These are phyloP conservation scores for Penicillium carneum DNA, from an alignment of 2,329 filamentous ascomycete genomes.

Conservation along the genomic window DNA sequence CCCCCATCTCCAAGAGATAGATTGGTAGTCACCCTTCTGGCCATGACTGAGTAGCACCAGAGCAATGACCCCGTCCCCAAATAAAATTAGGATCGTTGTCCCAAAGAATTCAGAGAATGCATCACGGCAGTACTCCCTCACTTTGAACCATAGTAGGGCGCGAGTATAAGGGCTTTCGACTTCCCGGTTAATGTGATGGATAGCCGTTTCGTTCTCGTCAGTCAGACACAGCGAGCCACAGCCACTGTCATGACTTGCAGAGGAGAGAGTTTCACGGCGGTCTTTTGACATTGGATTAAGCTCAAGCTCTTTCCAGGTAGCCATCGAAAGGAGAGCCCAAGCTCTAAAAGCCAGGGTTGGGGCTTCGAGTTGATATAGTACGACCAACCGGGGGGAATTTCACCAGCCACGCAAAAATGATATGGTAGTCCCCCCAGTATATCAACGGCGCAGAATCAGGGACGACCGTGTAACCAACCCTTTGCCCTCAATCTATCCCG, in stretches of 20 bases:
- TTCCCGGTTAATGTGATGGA: conserved; percentile 27
- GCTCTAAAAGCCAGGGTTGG: background rate
- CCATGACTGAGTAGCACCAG: conserved; percentile 67
- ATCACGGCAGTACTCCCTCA: conserved; percentile 62
- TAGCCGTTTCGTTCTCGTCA: conserved; percentile 28
- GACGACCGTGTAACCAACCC: conserved; percentile 29
- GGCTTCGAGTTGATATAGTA: conserved; percentile 20
- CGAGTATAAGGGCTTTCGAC: conserved; percentile 12
- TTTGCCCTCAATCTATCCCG: conserved; percentile 2
- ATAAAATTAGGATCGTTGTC: conserved; percentile 71
- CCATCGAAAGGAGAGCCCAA: conserved; percentile 15
- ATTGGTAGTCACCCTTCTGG: conserved; percentile 59
- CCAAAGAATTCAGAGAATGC: conserved; percentile 73
- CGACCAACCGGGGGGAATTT: background rate
- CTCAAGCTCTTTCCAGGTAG: conserved; percentile 16
- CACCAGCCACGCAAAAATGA: background rate
- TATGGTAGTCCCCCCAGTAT: conserved; percentile 21
- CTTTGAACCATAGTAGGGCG: conserved; percentile 60
- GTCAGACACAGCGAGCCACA: conserved; percentile 30
- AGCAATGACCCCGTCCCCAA: conserved; percentile 74
- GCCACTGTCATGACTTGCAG: conserved; percentile 27
- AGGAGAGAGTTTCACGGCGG: conserved; percentile 25
- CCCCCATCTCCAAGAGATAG: conserved; percentile 61
- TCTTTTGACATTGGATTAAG: conserved; percentile 28
- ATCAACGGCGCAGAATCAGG: conserved; percentile 22